phyloP scores from a whole-genome alignment of 805 yeast genomes.

The Saccharomycopsis sp. region DNA sequence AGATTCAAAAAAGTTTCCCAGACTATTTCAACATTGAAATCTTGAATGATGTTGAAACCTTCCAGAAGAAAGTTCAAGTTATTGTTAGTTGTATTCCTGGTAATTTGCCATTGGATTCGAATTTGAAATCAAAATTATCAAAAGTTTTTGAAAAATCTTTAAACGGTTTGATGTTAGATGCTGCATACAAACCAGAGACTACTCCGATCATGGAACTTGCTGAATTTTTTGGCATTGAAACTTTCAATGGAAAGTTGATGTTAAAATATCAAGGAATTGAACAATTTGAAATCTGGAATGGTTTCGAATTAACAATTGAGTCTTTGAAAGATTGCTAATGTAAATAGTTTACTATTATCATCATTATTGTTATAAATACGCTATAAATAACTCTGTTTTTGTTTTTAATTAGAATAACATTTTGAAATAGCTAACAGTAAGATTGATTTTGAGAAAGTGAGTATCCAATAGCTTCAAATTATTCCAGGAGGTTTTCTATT shows the following conservation, averaged over 20 bases:
- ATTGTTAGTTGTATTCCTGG: slow-evolving; percentile 81
- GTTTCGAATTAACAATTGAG: too few species aligned
- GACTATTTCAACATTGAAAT: slow-evolving; percentile 46
- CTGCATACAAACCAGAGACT: slow-evolving; percentile 84
- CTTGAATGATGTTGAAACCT: slow-evolving; percentile 39
- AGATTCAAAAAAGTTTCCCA: slow-evolving; percentile 53
- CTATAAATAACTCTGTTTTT: too few species aligned
- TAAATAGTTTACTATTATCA: too few species aligned
- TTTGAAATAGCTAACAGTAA: too few species aligned
- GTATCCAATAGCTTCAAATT: too few species aligned
- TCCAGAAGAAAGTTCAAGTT: slow-evolving; percentile 31
- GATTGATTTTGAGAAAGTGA: too few species aligned
- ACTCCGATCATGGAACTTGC: slow-evolving; percentile 86
- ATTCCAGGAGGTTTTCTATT: too few species aligned
- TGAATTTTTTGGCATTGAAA: slow-evolving; percentile 57
- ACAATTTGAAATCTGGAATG: slow-evolving; percentile 76
- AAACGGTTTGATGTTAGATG: slow-evolving; percentile 61
- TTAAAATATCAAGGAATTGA: slow-evolving; percentile 86
- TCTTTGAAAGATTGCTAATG: too few species aligned
- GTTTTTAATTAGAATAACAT: too few species aligned
- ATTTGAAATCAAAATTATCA: slow-evolving; percentile 38
- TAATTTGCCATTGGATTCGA: slow-evolving; percentile 52
- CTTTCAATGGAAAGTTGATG: slow-evolving; percentile 88
- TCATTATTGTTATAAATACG: too few species aligned
- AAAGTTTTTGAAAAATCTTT: slow-evolving; percentile 32